Conservation (phyloP, 305 asterid species). For the Fraxinus greggii region DNA sequence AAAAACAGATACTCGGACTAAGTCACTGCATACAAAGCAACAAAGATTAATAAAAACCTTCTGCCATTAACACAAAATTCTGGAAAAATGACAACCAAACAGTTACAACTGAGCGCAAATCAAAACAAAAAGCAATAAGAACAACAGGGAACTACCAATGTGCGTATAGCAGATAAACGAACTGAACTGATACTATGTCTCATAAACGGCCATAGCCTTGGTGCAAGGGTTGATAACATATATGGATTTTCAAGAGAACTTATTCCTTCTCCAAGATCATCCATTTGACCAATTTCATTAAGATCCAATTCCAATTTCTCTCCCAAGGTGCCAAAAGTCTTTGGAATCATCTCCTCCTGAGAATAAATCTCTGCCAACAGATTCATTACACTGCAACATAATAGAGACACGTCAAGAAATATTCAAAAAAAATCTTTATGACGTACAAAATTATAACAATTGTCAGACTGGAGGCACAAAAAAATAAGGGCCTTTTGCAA, state of each 20-base stretch:
- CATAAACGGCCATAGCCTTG: slow-evolving; percentile 99
- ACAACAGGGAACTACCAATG: slow-evolving; percentile 60
- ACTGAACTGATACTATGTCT: slow-evolving; percentile 96
- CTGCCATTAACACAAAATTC: neutral
- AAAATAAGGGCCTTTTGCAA: slow-evolving; percentile 1
- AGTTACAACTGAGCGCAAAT: slow-evolving; percentile 2
- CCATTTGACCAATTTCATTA: slow-evolving; percentile 58
- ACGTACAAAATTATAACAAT: neutral
- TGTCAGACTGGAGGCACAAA: slow-evolving; percentile 8
- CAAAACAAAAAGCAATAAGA: slow-evolving; percentile 2
- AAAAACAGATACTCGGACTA: slow-evolving; percentile 13
- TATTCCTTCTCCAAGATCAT: slow-evolving; percentile 63
- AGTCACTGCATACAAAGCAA: slow-evolving; percentile 7
- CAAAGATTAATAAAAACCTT: neutral
- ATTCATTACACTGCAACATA: slow-evolving; percentile 92
- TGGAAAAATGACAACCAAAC: slow-evolving; percentile 7
- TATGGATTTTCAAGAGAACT: slow-evolving; percentile 73
- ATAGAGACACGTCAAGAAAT: slow-evolving; percentile 29
- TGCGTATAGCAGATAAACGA: slow-evolving; percentile 93
- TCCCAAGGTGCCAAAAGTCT: slow-evolving; percentile 46
- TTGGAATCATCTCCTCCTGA: slow-evolving; percentile 94
- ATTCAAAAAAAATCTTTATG: slow-evolving; percentile 24
- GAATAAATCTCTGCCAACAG: slow-evolving; percentile 96
- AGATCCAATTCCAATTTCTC: slow-evolving; percentile 72
- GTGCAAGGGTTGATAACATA: slow-evolving; percentile 82